phyloP scores from a whole-genome alignment of 768 basidiomycete genomes.

The Pisolithus microcarpus region DNA sequence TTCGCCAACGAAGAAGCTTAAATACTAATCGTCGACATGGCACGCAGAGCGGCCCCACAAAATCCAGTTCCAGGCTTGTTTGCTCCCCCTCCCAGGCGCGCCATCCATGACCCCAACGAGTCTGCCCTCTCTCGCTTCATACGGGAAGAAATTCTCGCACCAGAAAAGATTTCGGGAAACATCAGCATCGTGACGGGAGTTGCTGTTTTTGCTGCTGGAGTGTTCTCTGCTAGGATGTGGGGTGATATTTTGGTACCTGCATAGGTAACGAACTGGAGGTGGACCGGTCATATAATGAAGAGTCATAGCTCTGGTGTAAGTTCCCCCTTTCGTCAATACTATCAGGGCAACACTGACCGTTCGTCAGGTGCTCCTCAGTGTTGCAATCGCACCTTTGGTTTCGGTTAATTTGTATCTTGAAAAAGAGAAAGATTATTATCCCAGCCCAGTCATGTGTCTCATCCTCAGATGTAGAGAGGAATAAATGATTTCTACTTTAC shows the following conservation, averaged over 20 bases:
- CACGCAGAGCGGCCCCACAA: slow-evolving; percentile 60
- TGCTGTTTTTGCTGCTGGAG: slow-evolving; percentile 61
- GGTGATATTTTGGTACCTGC: slow-evolving; percentile 72
- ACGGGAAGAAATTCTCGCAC: slow-evolving; percentile 60
- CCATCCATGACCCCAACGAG: slow-evolving; percentile 52
- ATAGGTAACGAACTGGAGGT: slow-evolving; percentile 17
- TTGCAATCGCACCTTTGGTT: background rate
- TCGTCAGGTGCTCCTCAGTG: background rate
- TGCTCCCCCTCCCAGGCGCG: slow-evolving; percentile 36
- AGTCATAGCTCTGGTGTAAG: background rate
- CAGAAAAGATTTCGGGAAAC: slow-evolving; percentile 72
- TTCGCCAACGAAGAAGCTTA: background rate
- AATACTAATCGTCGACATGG: slow-evolving; percentile 37
- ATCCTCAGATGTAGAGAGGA: background rate
- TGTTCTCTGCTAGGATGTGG: slow-evolving; percentile 66
- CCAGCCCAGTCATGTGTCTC: background rate
- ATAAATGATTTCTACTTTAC: background rate
- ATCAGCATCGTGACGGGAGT: slow-evolving; percentile 61
- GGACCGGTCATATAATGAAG: background rate
- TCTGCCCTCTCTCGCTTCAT: slow-evolving; percentile 48
- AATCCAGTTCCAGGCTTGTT: slow-evolving; percentile 46
- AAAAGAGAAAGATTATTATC: background rate
- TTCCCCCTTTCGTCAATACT: background rate
- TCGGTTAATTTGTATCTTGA: background rate
- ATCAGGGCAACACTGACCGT: background rate